phyloP scores from a whole-genome alignment of 1,139 yeast species.

The Yamadazyma jaroonii region DNA sequence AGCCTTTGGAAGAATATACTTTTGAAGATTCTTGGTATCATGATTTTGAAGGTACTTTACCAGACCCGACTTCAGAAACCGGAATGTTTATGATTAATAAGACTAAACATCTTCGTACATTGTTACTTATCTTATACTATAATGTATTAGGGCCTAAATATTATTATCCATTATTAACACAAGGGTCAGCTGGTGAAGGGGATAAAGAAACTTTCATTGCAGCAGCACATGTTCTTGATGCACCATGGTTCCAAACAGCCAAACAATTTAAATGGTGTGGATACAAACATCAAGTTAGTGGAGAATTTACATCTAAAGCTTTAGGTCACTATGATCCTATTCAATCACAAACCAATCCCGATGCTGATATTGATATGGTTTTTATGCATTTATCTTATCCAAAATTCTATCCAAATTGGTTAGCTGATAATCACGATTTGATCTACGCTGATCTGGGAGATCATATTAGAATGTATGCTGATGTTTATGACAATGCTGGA shows the following conservation, averaged over 20 bases:
- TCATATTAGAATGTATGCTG: slow-evolving; percentile 48
- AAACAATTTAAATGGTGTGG: slow-evolving; percentile 55
- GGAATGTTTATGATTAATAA: slow-evolving; percentile 62
- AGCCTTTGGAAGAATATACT: slow-evolving; percentile 29
- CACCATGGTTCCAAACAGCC: slow-evolving; percentile 53
- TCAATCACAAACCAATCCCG: slow-evolving; percentile 16
- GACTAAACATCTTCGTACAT: slow-evolving; percentile 46
- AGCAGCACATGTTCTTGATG: slow-evolving; percentile 51
- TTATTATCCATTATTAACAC: slow-evolving; percentile 61
- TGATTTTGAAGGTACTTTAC: slow-evolving; percentile 55
- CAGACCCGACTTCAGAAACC: slow-evolving; percentile 63
- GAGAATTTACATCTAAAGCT: slow-evolving; percentile 49
- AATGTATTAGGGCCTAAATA: slow-evolving; percentile 58
- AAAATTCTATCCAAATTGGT: slow-evolving; percentile 52
- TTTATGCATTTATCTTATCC: slow-evolving; percentile 69
- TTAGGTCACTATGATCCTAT: slow-evolving; percentile 62
- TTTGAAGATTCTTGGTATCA: slow-evolving; percentile 44
- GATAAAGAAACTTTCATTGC: slow-evolving; percentile 69
- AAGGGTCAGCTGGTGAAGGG: slow-evolving; percentile 72
- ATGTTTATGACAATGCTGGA: slow-evolving; percentile 39
- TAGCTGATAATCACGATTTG: slow-evolving; percentile 46
- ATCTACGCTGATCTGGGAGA: slow-evolving; percentile 29
- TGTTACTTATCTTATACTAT: slow-evolving; percentile 54
- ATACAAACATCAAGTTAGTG: slow-evolving; percentile 34
- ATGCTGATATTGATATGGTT: slow-evolving; percentile 26